Evolutionary conservation across 495 filamentous ascomycete species (phyloP).

Genomic region (Daldinia loculata): DNA sequence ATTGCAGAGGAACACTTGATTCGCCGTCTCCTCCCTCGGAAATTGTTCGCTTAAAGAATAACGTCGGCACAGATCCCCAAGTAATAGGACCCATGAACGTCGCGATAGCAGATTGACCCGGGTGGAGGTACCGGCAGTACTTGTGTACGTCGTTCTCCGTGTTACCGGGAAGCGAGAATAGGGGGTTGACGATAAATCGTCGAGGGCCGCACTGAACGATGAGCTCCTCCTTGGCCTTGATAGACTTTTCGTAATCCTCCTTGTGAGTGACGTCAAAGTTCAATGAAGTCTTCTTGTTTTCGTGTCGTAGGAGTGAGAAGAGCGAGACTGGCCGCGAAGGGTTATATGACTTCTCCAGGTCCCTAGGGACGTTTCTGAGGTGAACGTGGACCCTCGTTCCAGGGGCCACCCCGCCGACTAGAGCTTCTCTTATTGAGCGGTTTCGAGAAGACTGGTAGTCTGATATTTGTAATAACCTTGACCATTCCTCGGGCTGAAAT

Average conservation of each 20-base stretch:
- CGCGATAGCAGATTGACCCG: conserved; percentile 88
- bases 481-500: conserved; percentile 89
- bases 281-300: conserved; percentile 88
- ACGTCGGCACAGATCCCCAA: conserved; percentile 88
- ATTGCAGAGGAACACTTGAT: conserved; percentile 58
- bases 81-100: conserved; percentile 89
- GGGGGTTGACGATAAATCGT: conserved; percentile 83
- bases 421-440: conserved; percentile 76
- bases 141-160: conserved; percentile 97
- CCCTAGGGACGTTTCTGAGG: conserved; percentile 74
- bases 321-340: conserved; percentile 70
- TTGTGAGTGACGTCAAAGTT: conserved; percentile 86
- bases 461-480: conserved; percentile 78
- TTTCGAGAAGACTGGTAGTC: conserved; percentile 86
- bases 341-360: conserved; percentile 62
- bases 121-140: conserved; percentile 91
- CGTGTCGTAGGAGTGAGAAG: conserved; percentile 88
- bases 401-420: conserved; percentile 83
- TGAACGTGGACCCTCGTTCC: conserved; percentile 84
- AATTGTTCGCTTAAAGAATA: conserved; percentile 77
- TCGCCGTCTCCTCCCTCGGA: conserved; percentile 43
- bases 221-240: conserved; percentile 89
- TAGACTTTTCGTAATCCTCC: conserved; percentile 71
- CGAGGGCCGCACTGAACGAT: conserved; percentile 89
- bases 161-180: conserved; percentile 84